These are phyloP conservation scores for Onygena corvina DNA, from an alignment of 2,329 filamentous ascomycete species.

Conservation along the genomic window DNA sequence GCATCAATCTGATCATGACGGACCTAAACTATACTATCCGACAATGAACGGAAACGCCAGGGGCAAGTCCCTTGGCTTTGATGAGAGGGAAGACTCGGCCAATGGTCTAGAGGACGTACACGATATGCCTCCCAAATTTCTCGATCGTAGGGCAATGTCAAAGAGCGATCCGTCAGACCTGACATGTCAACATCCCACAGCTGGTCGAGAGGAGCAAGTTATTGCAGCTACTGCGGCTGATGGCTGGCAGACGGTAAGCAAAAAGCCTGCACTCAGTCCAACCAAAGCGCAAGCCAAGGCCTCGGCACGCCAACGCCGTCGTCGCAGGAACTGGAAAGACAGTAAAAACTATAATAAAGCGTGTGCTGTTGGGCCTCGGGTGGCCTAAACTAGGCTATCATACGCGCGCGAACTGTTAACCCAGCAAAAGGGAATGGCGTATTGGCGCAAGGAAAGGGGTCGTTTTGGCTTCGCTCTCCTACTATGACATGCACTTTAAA, in stretches of 20 bases:
- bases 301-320: conserved; percentile 12
- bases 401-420: background rate
- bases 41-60: background rate
- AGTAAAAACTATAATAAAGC: background rate
- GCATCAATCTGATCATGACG: background rate
- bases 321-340: conserved; percentile 10
- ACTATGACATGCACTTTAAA: conserved; percentile 1
- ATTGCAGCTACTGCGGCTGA: background rate
- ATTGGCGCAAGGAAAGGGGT: conserved; percentile 2
- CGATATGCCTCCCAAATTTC: background rate
- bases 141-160: conserved; percentile 13
- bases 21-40: background rate
- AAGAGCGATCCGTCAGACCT: conserved; percentile 16
- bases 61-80: conserved; percentile 1
- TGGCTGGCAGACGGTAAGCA: background rate
- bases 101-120: background rate
- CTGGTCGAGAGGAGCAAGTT: background rate
- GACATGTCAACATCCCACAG: background rate
- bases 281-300: background rate
- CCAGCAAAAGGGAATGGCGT: background rate
- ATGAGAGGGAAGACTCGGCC: background rate
- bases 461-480: background rate
- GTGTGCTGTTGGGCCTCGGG: background rate
- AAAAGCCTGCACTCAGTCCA: background rate
- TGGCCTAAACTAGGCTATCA: background rate